phyloP scores from a whole-genome alignment of 1,284 basidiomycete species.

The Irpex rosettiformis region DNA sequence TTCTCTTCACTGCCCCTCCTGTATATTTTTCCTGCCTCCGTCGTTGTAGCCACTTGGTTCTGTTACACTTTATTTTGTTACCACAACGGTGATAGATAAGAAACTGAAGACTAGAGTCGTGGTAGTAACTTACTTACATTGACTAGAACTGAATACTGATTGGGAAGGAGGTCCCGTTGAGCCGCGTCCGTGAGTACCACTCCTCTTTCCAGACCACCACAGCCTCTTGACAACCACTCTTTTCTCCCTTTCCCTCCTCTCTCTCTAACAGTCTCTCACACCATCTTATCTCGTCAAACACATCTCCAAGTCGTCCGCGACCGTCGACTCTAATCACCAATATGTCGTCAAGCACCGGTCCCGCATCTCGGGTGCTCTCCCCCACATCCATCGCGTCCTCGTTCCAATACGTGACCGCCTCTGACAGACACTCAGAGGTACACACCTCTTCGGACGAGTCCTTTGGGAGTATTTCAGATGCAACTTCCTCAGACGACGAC shows the following conservation, averaged over 20 bases:
- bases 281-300: neutral
- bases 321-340: neutral
- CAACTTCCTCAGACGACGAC: slow-evolving; percentile 41
- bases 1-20: neutral
- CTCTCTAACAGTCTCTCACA: slow-evolving; percentile 5
- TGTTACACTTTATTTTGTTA: neutral
- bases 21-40: neutral
- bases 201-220: slow-evolving; percentile 8
- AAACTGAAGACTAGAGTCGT: too few species aligned
- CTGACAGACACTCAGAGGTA: slow-evolving; percentile 15
- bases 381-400: slow-evolving; percentile 25
- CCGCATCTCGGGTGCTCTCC: slow-evolving; percentile 19
- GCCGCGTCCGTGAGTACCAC: neutral
- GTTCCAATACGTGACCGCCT: slow-evolving; percentile 25
- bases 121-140: too few species aligned
- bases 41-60: neutral
- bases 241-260: slow-evolving; percentile 14
- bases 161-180: neutral
- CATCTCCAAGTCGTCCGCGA: neutral
- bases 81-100: too few species aligned
- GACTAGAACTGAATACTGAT: slow-evolving; percentile 5
- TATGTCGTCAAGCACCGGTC: slow-evolving; percentile 2
- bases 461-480: slow-evolving; percentile 22
- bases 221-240: slow-evolving; percentile 11
- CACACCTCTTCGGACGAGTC: slow-evolving; percentile 21